Evolutionary conservation across 176 grass and related monocot species (phyloP).

Genomic region (Miscanthus lutarioriparius): DNA sequence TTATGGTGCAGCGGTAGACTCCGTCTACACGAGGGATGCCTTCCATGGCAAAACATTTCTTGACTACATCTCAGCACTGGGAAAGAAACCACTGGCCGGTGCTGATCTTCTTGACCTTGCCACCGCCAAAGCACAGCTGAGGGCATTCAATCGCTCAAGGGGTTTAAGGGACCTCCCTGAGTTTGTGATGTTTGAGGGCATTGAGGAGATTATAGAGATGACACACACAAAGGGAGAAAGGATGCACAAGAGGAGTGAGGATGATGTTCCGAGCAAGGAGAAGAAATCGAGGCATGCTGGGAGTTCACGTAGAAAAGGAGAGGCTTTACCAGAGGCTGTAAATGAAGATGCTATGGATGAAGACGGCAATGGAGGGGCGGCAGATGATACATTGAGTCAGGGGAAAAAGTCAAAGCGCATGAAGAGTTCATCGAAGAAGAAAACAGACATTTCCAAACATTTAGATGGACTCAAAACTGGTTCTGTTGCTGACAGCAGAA

Average conservation of each 20-base stretch:
- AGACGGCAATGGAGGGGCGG: background rate
- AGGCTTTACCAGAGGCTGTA: background rate
- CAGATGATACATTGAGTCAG: constrained; percentile 26
- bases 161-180: constrained; percentile 53
- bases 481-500: constrained; percentile 26
- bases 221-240: constrained; percentile 30
- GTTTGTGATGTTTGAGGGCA: constrained; percentile 47
- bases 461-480: constrained; percentile 27
- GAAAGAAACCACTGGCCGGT: constrained; percentile 37
- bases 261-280: constrained; percentile 34
- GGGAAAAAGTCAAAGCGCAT: constrained; percentile 6
- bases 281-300: constrained; percentile 17
- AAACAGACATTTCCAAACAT: constrained; percentile 21
- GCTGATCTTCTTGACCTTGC: constrained; percentile 60
- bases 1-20: constrained; percentile 31
- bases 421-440: constrained; percentile 32
- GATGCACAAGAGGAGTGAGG: constrained; percentile 9
- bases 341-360: constrained; percentile 16
- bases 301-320: constrained; percentile 12
- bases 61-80: constrained; percentile 62
- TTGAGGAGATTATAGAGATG: constrained; percentile 23
- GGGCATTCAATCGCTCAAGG: constrained; percentile 60
- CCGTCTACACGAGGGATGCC: constrained; percentile 51
- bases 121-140: constrained; percentile 68
- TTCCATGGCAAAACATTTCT: constrained; percentile 52